Percentiles rank a stretch among this genome's conserved stretches.
Evolutionary conservation across 768 basidiomycete species (phyloP).

Genomic region (Tylopilus sp.): DNA sequence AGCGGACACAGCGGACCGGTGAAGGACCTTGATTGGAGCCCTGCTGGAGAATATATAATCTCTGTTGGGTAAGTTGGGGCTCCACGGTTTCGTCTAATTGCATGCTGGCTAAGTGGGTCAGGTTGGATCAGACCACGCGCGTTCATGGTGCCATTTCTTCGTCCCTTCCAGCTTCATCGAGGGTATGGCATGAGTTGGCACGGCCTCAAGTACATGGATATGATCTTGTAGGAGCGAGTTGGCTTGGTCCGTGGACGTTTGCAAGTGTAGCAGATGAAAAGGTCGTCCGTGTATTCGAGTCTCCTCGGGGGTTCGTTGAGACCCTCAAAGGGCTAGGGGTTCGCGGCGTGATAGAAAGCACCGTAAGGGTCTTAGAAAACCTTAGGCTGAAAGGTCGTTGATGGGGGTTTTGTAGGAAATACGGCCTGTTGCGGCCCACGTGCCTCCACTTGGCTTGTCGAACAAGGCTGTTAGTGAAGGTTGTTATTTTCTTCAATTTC

Average conservation of each 20-base stretch:
- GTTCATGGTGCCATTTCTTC: conserved; percentile 63
- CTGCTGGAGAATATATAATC: conserved; percentile 78
- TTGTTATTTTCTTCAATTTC: conserved; percentile 22
- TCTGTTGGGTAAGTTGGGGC: conserved; percentile 67
- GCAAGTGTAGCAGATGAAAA: conserved; percentile 96
- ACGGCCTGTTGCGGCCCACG: conserved; percentile 77
- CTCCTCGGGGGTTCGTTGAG: conserved; percentile 76
- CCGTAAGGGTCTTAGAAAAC: conserved; percentile 36
- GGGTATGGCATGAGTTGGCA: conserved; percentile 79
- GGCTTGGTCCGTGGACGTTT: conserved; percentile 73
- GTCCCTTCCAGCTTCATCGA: conserved; percentile 8
- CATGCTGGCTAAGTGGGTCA: conserved; percentile 28
- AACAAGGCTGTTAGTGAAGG: conserved; percentile 86
- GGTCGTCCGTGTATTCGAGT: conserved; percentile 90
- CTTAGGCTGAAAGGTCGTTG: background rate
- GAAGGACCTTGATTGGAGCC: conserved; percentile 82
- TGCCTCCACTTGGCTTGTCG: conserved; percentile 90
- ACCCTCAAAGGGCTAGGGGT: conserved; percentile 51
- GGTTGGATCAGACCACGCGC: conserved; percentile 89
- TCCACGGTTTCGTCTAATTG: background rate
- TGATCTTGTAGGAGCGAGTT: conserved; percentile 78
- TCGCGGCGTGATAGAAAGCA: conserved; percentile 44
- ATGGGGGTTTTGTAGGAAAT: conserved; percentile 39
- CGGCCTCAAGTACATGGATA: conserved; percentile 98
- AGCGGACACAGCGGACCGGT: conserved; percentile 85